Evolutionary conservation across 441 rosid species (phyloP), one percentile per base, ranked within the genome.

Genomic region (Brassica balearica): DNA sequence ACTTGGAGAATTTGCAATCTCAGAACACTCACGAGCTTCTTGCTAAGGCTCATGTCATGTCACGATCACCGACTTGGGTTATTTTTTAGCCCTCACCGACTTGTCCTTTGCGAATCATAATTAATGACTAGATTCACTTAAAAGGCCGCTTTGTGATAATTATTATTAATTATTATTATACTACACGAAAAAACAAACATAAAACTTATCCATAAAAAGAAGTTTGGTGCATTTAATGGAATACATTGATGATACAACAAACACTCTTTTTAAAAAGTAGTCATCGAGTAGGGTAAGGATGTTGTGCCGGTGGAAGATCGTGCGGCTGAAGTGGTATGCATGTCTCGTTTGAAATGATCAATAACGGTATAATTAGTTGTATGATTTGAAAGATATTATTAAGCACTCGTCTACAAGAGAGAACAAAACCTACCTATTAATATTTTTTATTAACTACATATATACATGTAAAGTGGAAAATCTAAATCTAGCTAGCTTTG

Each of bases 21-120:
- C 68, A 70, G 20, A 69, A 56, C 69, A 70, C 12, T 80, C 64
- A 43, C 69, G 58, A 74, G 79, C 56, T 56, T 69, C 68, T 63
- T 9, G 75, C 32, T 58, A 74, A 41, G 68, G 76, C 72, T 74
- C 72, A 80, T 69, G 82, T 69, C 82, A 56, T 43, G 72, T 74
- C 82, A 69, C 72, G 43, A 74, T 74, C 79, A 61, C 80, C 80
- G 80, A 74, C 72, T 64, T 43, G 51, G 11, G 1, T n/a, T 41
- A 41, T 73, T 4, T 68, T 74, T 64, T n/a, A 25, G 75, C 29
- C 71, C 71, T 69, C 75, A 64, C 75, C 82, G 82, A 79, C 79
- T 74, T 74, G 72, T 64, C 69, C 65, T 38, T 55, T 41, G 29
- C 9, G 68, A 23, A 38, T 55, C 51, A 74, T 27, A 62, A 68